A percentile compares a stretch with the other conserved stretches of the same genome.
Conservation (phyloP, 108 stramenopile species). For the Cyclotella choctawhatcheeana region DNA sequence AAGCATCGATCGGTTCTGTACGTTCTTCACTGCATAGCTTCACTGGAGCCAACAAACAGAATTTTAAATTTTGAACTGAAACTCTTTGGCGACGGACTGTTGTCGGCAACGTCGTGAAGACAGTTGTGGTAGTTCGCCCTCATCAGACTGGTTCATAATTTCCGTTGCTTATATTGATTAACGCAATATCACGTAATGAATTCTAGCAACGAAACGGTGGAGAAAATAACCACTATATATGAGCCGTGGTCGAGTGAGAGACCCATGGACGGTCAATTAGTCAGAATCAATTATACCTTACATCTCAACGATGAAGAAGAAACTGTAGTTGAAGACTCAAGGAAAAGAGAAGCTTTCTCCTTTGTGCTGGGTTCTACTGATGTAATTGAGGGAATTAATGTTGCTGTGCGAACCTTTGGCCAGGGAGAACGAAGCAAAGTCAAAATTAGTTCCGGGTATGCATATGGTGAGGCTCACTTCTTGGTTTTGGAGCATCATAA, state of each 20-base stretch:
- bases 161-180: no score
- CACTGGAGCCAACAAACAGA: no score
- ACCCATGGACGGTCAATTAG: slow-evolving; percentile 6
- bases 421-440: slow-evolving; percentile 16
- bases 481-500: no score
- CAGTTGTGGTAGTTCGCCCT: no score
- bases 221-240: slow-evolving; percentile 12
- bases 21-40: no score
- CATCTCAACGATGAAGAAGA: not conserved
- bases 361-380: slow-evolving; percentile 13
- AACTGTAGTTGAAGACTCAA: not conserved
- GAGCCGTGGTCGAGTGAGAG: slow-evolving; percentile 9
- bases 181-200: no score
- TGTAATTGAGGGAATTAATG: slow-evolving; percentile 15
- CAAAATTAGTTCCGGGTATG: slow-evolving; percentile 4
- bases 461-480: slow-evolving; percentile 2
- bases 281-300: slow-evolving; percentile 15
- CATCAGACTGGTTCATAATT: no score
- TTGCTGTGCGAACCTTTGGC: slow-evolving; percentile 15
- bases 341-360: slow-evolving; percentile 1
- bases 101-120: no score
- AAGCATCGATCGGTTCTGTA: no score
- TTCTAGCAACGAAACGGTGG: no score
- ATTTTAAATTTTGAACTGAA: no score
- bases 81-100: no score